phyloP scores from a whole-genome alignment of 345 rosid genomes.

The Noccaea bulbosa region DNA sequence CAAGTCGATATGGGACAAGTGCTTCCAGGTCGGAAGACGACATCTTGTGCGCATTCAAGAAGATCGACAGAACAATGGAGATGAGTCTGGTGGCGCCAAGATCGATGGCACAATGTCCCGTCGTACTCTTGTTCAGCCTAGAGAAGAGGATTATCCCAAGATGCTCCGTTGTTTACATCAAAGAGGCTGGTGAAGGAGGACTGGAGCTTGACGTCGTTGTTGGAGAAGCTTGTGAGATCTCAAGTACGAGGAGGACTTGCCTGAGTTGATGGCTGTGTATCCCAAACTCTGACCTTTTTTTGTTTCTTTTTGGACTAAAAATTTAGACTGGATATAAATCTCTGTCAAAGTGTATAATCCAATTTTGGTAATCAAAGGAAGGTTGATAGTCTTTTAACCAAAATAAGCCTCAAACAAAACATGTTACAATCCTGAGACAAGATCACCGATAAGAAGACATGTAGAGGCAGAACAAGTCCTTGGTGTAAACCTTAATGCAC shows the following conservation, averaged over 20 bases:
- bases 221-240: conserved; percentile 53
- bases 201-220: conserved; percentile 48
- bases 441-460: too few relatives aligned
- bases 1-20: conserved; percentile 49
- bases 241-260: conserved; percentile 47
- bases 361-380: too few relatives aligned
- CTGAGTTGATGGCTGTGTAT: conserved; percentile 49
- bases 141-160: conserved; percentile 63
- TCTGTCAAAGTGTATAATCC: too few relatives aligned
- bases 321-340: too few relatives aligned
- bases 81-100: conserved; percentile 48
- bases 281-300: too few relatives aligned
- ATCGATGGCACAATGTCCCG: conserved; percentile 46
- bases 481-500: too few relatives aligned
- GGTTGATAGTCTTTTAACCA: too few relatives aligned
- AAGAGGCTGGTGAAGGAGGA: conserved; percentile 54
- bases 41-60: conserved; percentile 52
- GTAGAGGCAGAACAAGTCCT: too few relatives aligned
- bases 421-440: too few relatives aligned
- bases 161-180: conserved; percentile 50
- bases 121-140: conserved; percentile 49
- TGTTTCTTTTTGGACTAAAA: too few relatives aligned
- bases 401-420: too few relatives aligned
- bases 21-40: conserved; percentile 56
- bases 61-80: conserved; percentile 52